phyloP scores from a whole-genome alignment of 2,329 filamentous ascomycete species.

The Talaromyces sp. region DNA sequence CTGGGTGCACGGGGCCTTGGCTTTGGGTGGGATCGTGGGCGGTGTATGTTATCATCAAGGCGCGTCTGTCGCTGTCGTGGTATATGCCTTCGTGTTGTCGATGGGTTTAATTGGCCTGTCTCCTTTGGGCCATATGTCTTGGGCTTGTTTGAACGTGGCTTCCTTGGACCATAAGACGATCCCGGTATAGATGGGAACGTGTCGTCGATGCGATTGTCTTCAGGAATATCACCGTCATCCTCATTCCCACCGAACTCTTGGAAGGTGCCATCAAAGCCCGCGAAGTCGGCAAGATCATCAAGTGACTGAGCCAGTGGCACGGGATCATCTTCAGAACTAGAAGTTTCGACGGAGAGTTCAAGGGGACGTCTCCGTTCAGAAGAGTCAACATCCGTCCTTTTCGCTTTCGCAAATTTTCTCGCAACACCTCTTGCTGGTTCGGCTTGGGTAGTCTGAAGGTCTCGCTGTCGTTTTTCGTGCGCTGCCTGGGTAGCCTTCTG shows the following conservation, averaged over 20 bases:
- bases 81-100: slow-evolving; percentile 16
- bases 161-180: slow-evolving; percentile 7
- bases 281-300: slow-evolving; percentile 14
- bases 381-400: slow-evolving; percentile 13
- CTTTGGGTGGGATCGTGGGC: slow-evolving; percentile 19
- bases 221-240: slow-evolving; percentile 30
- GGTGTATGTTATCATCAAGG: slow-evolving; percentile 30
- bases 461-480: slow-evolving; percentile 16
- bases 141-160: slow-evolving; percentile 7
- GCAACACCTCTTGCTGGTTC: slow-evolving; percentile 31
- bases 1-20: slow-evolving; percentile 20
- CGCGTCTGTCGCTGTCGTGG: slow-evolving; percentile 29
- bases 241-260: slow-evolving; percentile 11
- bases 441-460: slow-evolving; percentile 14
- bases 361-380: slow-evolving; percentile 14
- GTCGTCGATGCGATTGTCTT: slow-evolving; percentile 40
- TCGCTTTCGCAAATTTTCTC: slow-evolving; percentile 25
- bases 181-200: slow-evolving; percentile 32
- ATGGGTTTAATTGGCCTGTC: neutral
- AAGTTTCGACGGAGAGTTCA: slow-evolving; percentile 23
- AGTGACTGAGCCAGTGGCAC: slow-evolving; percentile 14
- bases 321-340: slow-evolving; percentile 24
- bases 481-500: slow-evolving; percentile 17
- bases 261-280: slow-evolving; percentile 20
- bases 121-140: neutral